Evolutionary conservation across 345 rosid genomes (phyloP).

Genomic region (Toxicodendron radicans): DNA sequence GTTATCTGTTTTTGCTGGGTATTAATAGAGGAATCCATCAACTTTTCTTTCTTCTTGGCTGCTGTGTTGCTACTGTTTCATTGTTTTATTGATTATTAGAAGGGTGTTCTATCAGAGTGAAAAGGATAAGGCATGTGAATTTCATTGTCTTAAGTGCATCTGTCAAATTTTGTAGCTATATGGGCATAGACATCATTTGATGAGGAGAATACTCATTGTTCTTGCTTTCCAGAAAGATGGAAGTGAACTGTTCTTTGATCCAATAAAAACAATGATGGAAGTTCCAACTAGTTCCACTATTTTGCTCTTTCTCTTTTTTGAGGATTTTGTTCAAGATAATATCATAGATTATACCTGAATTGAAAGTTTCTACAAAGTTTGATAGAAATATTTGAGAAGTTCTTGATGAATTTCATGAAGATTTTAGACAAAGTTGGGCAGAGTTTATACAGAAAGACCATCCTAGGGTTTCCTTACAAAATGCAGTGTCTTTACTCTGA

Average conservation of each 20-base stretch:
- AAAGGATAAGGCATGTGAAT: not conserved
- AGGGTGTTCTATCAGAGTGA: too few species aligned
- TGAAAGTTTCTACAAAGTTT: too few species aligned
- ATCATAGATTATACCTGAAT: not conserved
- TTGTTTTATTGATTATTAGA: too few species aligned
- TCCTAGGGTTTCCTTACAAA: not conserved
- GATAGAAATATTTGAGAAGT: too few species aligned
- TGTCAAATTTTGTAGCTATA: not conserved
- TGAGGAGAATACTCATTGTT: not conserved
- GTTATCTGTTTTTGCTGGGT: too few species aligned
- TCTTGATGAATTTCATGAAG: not conserved
- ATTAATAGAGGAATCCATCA: too few species aligned
- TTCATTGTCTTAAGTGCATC: not conserved
- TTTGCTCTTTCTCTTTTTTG: not conserved
- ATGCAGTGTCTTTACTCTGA: not conserved
- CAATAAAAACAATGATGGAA: not conserved
- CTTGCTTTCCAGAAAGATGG: not conserved
- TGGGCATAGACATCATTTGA: not conserved
- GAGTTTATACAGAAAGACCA: not conserved
- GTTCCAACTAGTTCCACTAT: not conserved
- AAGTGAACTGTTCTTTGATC: not conserved
- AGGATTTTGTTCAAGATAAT: not conserved
- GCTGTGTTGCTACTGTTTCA: too few species aligned
- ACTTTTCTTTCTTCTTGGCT: too few species aligned
- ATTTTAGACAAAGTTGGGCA: not conserved